Evolutionary conservation across 768 basidiomycete species (phyloP).

Genomic region (Kwoniella dejecticola): DNA sequence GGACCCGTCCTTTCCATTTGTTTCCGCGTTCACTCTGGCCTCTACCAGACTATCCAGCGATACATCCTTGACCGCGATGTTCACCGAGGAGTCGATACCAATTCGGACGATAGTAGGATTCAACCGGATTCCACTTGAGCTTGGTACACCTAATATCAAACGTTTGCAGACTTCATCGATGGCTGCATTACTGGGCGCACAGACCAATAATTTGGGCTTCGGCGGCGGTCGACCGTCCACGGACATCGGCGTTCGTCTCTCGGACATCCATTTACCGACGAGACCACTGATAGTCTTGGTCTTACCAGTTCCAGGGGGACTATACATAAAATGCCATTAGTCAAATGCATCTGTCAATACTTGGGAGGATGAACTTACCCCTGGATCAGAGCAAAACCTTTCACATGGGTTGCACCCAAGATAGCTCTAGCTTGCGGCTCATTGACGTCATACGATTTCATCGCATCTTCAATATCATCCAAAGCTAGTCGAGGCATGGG

Average conservation of each 20-base stretch:
- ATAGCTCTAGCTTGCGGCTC: constrained; percentile 94
- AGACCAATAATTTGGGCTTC: constrained; percentile 77
- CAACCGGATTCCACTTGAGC: constrained; percentile 62
- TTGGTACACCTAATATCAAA: constrained; percentile 74
- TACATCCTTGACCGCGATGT: constrained; percentile 76
- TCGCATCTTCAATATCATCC: constrained; percentile 65
- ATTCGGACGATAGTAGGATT: constrained; percentile 84
- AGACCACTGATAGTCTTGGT: constrained; percentile 96
- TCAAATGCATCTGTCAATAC: too few relatives aligned
- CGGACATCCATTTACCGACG: constrained; percentile 76
- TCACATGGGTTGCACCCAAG: constrained; percentile 66
- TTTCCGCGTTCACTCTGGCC: constrained; percentile 57
- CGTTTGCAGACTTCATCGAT: constrained; percentile 93
- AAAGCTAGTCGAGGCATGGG: constrained; percentile 58
- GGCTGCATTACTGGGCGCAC: constrained; percentile 97
- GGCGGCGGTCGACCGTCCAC: constrained; percentile 60
- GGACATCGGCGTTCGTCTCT: constrained; percentile 62
- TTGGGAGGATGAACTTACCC: constrained; percentile 63
- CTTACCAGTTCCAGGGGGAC: constrained; percentile 97
- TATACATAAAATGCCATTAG: constrained; percentile 53
- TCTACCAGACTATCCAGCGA: constrained; percentile 85
- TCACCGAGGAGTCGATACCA: constrained; percentile 74
- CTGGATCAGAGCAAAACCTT: constrained; percentile 90
- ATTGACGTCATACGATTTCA: constrained; percentile 75
- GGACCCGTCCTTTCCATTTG: constrained; percentile 53